Evolutionary conservation across 768 basidiomycete genomes (phyloP).

Genomic region (Galerina sulciceps): DNA sequence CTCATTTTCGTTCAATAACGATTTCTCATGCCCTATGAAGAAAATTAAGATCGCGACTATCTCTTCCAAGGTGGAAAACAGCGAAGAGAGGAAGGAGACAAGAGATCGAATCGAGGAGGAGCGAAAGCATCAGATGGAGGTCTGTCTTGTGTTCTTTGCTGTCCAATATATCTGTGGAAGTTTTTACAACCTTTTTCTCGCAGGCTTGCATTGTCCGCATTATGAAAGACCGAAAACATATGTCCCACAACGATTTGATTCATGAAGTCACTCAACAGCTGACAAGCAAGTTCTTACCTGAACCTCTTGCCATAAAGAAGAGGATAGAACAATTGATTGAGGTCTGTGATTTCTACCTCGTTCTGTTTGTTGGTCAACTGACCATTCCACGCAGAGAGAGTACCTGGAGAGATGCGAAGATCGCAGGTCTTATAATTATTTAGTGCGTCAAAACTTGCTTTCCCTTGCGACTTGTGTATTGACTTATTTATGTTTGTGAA

Average conservation of each 20-base stretch:
- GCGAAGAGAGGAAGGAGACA: constrained; percentile 89
- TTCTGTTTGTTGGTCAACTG: not conserved
- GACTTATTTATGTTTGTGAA: not conserved
- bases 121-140: constrained; percentile 87
- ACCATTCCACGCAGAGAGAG: constrained; percentile 64
- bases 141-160: constrained; percentile 35
- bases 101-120: constrained; percentile 91
- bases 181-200: not conserved
- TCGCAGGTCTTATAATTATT: constrained; percentile 78
- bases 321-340: constrained; percentile 93
- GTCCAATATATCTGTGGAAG: not conserved
- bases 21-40: constrained; percentile 81
- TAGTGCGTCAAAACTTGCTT: constrained; percentile 10
- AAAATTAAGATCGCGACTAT: constrained; percentile 94
- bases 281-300: constrained; percentile 82
- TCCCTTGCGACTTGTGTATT: not conserved
- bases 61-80: constrained; percentile 84
- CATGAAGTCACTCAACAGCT: constrained; percentile 91
- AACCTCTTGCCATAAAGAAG: constrained; percentile 88
- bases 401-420: constrained; percentile 92
- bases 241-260: constrained; percentile 87
- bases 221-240: constrained; percentile 94
- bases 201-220: constrained; percentile 97
- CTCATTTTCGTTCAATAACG: constrained; percentile 86
- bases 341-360: constrained; percentile 46